A percentile compares a stretch with the other conserved stretches of the same genome.
phyloP scores from a whole-genome alignment of 306 rosid genomes.

The Glycine tomentella region DNA sequence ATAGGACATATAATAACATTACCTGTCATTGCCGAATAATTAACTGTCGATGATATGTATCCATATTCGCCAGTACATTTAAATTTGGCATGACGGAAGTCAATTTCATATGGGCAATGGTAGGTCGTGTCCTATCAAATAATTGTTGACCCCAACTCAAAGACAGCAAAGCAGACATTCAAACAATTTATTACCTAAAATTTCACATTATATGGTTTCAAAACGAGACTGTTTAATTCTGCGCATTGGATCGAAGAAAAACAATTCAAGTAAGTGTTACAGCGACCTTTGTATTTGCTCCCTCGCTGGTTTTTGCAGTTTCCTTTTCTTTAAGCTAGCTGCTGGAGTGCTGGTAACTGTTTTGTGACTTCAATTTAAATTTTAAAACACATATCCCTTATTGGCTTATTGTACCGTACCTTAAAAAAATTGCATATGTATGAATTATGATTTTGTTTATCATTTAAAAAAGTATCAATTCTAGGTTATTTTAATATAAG shows the following conservation, averaged over 20 bases:
- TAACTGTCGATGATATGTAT: constrained; percentile 4
- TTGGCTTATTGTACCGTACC: neutral
- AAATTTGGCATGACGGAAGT: constrained; percentile 41
- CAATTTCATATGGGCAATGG: constrained; percentile 46
- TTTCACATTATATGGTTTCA: neutral
- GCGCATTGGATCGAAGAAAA: constrained; percentile 1
- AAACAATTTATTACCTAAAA: constrained; percentile 23
- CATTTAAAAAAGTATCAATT: neutral
- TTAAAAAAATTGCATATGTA: neutral
- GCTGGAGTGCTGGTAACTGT: neutral
- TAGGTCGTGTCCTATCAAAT: constrained; percentile 39
- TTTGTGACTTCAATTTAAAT: neutral
- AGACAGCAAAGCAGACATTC: constrained; percentile 40
- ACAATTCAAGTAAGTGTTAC: neutral
- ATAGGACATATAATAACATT: constrained; percentile 29
- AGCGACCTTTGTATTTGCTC: too few relatives aligned
- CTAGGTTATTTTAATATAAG: too few relatives aligned
- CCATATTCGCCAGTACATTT: constrained; percentile 36
- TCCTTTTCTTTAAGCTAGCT: neutral
- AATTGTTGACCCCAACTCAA: constrained; percentile 40
- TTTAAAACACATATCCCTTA: neutral
- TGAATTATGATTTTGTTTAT: neutral
- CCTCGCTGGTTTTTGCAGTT: neutral
- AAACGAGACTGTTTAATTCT: neutral
- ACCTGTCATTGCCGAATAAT: constrained; percentile 40